Conservation (phyloP, 116 monocot genomes). For the Posidonia oceanica region DNA sequence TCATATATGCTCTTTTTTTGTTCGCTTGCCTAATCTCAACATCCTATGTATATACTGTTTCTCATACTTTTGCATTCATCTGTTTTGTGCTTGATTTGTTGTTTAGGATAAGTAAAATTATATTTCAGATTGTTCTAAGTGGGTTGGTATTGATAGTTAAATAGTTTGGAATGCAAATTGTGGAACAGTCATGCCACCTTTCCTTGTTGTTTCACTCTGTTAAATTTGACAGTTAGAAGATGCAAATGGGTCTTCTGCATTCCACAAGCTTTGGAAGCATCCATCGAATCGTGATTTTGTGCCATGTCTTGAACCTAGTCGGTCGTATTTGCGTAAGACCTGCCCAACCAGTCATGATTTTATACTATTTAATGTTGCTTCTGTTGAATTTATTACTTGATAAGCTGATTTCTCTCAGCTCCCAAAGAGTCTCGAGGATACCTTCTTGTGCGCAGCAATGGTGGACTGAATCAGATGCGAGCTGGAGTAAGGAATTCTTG, state of each 20-base stretch:
- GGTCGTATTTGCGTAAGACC: constrained; percentile 33
- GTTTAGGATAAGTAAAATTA: not conserved
- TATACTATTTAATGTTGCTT: too few relatives aligned
- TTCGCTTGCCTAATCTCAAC: too few relatives aligned
- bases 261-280: constrained; percentile 62
- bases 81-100: too few relatives aligned
- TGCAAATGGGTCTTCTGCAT: constrained; percentile 14
- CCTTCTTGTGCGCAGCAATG: constrained; percentile 78
- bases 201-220: constrained; percentile 39
- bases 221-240: constrained; percentile 48
- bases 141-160: too few relatives aligned
- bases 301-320: constrained; percentile 42
- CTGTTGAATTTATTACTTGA: not conserved
- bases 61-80: too few relatives aligned
- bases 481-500: constrained; percentile 46
- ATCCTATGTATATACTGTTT: too few relatives aligned
- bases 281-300: constrained; percentile 39
- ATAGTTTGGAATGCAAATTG: not conserved
- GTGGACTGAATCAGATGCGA: constrained; percentile 95
- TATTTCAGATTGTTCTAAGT: not conserved
- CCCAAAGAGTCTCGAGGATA: constrained; percentile 62
- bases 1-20: too few relatives aligned
- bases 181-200: constrained; percentile 28
- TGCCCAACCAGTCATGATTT: too few relatives aligned
- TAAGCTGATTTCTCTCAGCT: constrained; percentile 19